Evolutionary conservation across 495 filamentous ascomycete genomes (phyloP), one percentile per base, ranked within the genome.

Genomic region (Neurospora pannonica): DNA sequence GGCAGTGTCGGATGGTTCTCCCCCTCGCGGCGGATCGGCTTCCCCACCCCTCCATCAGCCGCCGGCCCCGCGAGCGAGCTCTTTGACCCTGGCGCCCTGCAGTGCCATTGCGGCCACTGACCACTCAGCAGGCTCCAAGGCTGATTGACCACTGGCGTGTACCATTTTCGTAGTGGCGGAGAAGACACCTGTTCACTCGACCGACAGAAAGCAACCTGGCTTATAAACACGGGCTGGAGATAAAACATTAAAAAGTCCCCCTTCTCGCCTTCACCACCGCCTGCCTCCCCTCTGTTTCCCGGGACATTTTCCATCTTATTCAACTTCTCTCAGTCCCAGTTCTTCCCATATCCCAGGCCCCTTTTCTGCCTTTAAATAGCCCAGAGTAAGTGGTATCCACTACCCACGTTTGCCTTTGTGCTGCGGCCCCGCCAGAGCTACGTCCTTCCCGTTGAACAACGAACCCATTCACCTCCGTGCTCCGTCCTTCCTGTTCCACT

Each of bases 171-270:
- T 42, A 67, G 60, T 40, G 19, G 71, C n/a, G 73, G 78, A 81
- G 78, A 79, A 80, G 79, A 79, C 77, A 79, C 77, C 79, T 81
- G 77, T 81, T 80, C 79, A 72, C 77, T 76, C 54, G 54, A 67
- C 54, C 28, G 72, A 73, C 43, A 72, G 62, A 28, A 54, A 72
- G 73, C 72, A 76, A 73, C 75, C 74, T 71, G 70, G 78, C 73
- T 76, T 76, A 78, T 73, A 76, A 77, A 77, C 48, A 71, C 43
- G 34, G 38, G 36, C 34, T 70, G 71, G 38, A 74, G 75, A 80
- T 79, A 79, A 76, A 76, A 80, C 40, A 76, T 75, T 79, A 76
- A 74, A 69, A 74, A 28, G 46, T 75, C 71, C 72, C 39, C 75
- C 54, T 70, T 54, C 71, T 70, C 43, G 39, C 67, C 74, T 73